Evolutionary conservation across 176 grass and related monocot genomes (phyloP).

Genomic region (Aegilops umbellulata): DNA sequence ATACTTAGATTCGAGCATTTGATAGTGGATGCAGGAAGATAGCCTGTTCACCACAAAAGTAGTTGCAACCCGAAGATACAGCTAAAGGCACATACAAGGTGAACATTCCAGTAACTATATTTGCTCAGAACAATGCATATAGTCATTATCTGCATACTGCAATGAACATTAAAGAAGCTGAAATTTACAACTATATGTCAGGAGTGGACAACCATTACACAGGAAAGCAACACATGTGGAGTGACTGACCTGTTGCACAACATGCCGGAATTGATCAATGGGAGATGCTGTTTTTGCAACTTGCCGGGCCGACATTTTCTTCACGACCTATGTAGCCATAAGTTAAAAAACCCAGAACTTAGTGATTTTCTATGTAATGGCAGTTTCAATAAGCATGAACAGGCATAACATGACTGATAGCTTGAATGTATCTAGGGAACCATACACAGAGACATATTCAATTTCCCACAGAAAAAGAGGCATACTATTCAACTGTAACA

Average conservation of each 20-base stretch:
- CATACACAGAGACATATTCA: not conserved
- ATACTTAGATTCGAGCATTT: not conserved
- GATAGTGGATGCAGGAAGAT: not conserved
- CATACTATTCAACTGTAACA: not conserved
- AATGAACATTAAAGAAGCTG: not conserved
- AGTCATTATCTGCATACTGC: not conserved
- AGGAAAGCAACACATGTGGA: conserved; percentile 18
- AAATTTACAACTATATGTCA: not conserved
- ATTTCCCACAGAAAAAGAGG: not conserved
- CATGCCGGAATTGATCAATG: conserved; percentile 74
- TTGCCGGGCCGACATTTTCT: conserved; percentile 77
- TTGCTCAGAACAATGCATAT: not conserved
- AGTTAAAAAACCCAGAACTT: not conserved
- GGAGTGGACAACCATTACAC: not conserved
- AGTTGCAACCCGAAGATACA: not conserved
- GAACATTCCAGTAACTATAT: not conserved
- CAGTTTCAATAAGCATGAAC: conserved; percentile 9
- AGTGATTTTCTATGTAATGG: not conserved
- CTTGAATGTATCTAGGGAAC: not conserved
- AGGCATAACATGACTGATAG: not conserved
- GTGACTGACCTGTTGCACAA: conserved; percentile 75
- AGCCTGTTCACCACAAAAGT: not conserved
- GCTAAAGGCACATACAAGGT: not conserved
- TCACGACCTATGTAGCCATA: conserved; percentile 60
- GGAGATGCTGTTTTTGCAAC: conserved; percentile 82